These are phyloP conservation scores for Asclepias syriaca DNA, from an alignment of 257 asterid genomes.

Conservation along the genomic window DNA sequence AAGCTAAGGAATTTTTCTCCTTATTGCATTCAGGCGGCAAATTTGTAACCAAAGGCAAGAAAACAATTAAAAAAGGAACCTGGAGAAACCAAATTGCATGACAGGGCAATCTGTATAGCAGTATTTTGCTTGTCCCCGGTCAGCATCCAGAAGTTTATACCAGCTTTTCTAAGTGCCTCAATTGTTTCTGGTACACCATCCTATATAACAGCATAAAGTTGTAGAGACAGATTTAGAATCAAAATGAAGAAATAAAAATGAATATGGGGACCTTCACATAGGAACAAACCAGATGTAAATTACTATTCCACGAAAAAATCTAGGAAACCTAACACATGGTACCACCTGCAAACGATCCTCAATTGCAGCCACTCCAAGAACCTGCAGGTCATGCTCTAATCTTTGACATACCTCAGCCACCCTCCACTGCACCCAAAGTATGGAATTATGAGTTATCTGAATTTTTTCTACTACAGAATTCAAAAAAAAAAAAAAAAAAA, in stretches of 20 bases:
- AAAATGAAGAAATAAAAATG: constrained; percentile 17
- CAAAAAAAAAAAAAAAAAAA: not conserved
- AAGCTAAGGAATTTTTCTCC: not conserved
- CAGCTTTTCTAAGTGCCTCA: constrained; percentile 83
- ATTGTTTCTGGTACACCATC: constrained; percentile 98
- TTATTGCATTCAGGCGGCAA: not conserved
- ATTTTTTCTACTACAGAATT: not conserved
- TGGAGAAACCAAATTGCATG: constrained; percentile 95
- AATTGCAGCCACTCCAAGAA: constrained; percentile 97
- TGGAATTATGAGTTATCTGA: not conserved
- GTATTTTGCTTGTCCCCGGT: constrained; percentile 98
- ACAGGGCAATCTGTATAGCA: constrained; percentile 94
- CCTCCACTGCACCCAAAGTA: constrained; percentile 62
- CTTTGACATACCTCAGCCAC: constrained; percentile 97
- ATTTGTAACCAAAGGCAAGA: not conserved
- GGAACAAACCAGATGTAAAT: not conserved
- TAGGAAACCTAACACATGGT: not conserved
- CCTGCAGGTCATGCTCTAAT: constrained; percentile 75
- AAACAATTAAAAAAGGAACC: constrained; percentile 35
- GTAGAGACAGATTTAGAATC: constrained; percentile 16
- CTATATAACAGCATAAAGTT: constrained; percentile 37
- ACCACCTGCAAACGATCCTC: constrained; percentile 96
- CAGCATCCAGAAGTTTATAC: constrained; percentile 98
- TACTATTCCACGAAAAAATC: constrained; percentile 10
- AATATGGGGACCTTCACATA: constrained; percentile 2